phyloP scores from a whole-genome alignment of 2,329 filamentous ascomycete species.

The Scedosporium dehoogii region DNA sequence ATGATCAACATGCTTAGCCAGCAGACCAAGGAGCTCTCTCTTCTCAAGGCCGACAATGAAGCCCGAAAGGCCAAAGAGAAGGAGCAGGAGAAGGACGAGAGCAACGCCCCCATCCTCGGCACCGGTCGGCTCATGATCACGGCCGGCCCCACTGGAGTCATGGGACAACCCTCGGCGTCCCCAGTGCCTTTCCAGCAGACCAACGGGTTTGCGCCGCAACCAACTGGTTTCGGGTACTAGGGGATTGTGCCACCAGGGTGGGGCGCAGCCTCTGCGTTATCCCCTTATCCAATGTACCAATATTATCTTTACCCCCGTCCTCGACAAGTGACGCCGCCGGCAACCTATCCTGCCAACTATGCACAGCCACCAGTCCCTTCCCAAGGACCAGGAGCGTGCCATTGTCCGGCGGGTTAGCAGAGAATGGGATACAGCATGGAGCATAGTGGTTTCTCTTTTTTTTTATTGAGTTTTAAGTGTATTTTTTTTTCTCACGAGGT shows the following conservation, averaged over 20 bases:
- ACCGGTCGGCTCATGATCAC: conserved; percentile 89
- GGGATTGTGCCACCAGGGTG: not conserved
- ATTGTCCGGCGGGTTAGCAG: too few species aligned
- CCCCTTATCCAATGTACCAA: not conserved
- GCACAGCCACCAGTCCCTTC: too few species aligned
- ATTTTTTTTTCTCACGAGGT: too few species aligned
- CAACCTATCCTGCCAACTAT: not conserved
- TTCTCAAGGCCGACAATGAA: conserved; percentile 91
- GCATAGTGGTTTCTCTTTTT: too few species aligned
- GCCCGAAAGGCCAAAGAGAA: conserved; percentile 72
- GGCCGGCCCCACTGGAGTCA: conserved; percentile 59
- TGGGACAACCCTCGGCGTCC: conserved; percentile 46
- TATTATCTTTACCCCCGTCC: not conserved
- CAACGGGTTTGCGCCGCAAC: conserved; percentile 83
- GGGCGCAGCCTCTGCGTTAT: not conserved
- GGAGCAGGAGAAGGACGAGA: conserved; percentile 72
- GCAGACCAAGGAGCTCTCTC: conserved; percentile 75
- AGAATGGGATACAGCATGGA: too few species aligned
- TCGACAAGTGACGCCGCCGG: not conserved
- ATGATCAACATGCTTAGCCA: conserved; percentile 98
- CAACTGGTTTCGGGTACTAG: conserved; percentile 66
- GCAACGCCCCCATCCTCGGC: conserved; percentile 87
- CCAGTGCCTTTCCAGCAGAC: conserved; percentile 64
- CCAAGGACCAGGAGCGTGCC: too few species aligned
- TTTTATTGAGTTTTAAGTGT: too few species aligned